These are phyloP conservation scores for Neltuma alba DNA, from an alignment of 306 rosid species.

Conservation along the genomic window DNA sequence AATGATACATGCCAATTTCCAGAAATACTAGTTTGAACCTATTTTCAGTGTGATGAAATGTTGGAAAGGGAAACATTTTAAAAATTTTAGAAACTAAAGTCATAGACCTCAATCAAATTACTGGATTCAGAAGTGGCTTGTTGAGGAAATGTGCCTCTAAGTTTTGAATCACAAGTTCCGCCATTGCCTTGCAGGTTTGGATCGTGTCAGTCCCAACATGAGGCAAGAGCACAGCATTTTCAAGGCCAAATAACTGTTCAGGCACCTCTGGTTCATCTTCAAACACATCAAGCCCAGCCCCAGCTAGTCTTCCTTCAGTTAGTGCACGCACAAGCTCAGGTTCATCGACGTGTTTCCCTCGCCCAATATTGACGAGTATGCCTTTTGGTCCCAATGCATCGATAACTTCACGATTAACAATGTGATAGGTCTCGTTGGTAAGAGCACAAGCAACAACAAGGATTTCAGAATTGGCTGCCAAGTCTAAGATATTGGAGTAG, in stretches of 20 bases:
- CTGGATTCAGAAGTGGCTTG: conserved; percentile 57
- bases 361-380: conserved; percentile 64
- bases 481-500: conserved; percentile 50
- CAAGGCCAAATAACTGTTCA: conserved; percentile 52
- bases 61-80: background rate
- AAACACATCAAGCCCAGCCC: conserved; percentile 82
- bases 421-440: conserved; percentile 60
- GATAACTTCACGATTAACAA: conserved; percentile 60
- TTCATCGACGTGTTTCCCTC: conserved; percentile 58
- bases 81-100: background rate
- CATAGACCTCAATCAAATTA: conserved; percentile 38
- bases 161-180: conserved; percentile 64
- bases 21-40: background rate
- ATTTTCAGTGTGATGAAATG: background rate
- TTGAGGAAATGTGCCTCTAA: conserved; percentile 62
- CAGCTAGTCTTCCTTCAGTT: conserved; percentile 58
- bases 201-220: conserved; percentile 67
- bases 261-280: conserved; percentile 71
- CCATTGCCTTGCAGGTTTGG: conserved; percentile 69
- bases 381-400: conserved; percentile 72
- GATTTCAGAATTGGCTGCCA: conserved; percentile 56
- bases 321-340: conserved; percentile 64
- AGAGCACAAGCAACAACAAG: conserved; percentile 62
- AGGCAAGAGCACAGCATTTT: conserved; percentile 66
- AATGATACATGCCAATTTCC: background rate